phyloP scores from a whole-genome alignment of 2,329 filamentous ascomycete genomes.

The Capronia epimyces region DNA sequence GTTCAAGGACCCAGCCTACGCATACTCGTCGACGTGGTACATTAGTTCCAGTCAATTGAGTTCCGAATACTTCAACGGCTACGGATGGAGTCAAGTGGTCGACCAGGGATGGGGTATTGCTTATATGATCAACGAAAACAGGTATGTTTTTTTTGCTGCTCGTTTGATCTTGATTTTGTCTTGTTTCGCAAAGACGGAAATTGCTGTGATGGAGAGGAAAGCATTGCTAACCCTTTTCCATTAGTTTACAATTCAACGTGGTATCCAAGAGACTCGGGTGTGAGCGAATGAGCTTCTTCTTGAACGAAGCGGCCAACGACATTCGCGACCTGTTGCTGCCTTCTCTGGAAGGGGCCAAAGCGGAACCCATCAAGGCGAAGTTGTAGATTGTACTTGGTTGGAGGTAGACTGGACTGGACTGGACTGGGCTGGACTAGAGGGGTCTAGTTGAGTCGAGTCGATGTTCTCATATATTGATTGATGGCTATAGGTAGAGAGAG shows the following conservation, averaged over 20 bases:
- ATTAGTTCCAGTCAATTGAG: conserved; percentile 84
- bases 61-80: conserved; percentile 97
- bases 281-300: conserved; percentile 89
- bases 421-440: no score
- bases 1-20: conserved; percentile 79
- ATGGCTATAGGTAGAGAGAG: no score
- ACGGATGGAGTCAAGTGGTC: conserved; percentile 97
- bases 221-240: neutral
- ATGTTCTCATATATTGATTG: no score
- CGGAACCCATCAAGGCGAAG: conserved; percentile 67
- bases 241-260: conserved; percentile 93
- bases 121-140: conserved; percentile 99
- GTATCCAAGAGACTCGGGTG: conserved; percentile 88
- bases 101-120: conserved; percentile 95
- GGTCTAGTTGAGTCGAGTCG: no score
- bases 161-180: neutral
- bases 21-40: conserved; percentile 83
- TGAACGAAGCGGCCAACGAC: conserved; percentile 88
- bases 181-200: no score
- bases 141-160: no score
- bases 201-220: no score
- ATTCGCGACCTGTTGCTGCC: conserved; percentile 80
- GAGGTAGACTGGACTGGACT: no score
- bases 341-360: conserved; percentile 55
- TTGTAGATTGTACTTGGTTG: conserved; percentile 58